A percentile compares a stretch with the other conserved stretches of the same genome.
phyloP scores from a whole-genome alignment of 1,284 basidiomycete species.

The Moniliophthora roreri region DNA sequence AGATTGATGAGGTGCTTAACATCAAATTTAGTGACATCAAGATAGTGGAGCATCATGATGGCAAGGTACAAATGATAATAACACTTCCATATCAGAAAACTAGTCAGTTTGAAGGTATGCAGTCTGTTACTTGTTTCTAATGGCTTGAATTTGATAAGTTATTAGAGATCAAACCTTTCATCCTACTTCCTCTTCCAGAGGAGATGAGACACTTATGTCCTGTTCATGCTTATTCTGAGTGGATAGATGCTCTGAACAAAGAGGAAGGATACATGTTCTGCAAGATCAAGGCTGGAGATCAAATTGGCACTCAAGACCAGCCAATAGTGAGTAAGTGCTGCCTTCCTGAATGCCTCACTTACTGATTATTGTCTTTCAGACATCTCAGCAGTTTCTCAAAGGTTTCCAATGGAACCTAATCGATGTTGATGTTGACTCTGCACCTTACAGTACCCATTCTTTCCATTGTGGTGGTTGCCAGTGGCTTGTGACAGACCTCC shows the following conservation, averaged over 20 bases:
- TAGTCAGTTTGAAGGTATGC: conserved; percentile 20
- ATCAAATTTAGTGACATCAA: conserved; percentile 26
- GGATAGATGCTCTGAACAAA: conserved; percentile 14
- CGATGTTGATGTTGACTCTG: conserved; percentile 28
- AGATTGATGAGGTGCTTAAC: conserved; percentile 31
- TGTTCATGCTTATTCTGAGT: conserved; percentile 18
- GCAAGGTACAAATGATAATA: conserved; percentile 13
- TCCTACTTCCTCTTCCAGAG: conserved; percentile 14
- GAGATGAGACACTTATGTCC: conserved; percentile 21
- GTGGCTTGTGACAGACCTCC: conserved; percentile 23
- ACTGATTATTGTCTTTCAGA: conserved; percentile 13
- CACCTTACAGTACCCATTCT: conserved; percentile 32
- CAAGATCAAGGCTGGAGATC: conserved; percentile 16
- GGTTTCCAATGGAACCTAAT: conserved; percentile 31
- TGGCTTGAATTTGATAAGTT: neutral
- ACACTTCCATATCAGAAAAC: conserved; percentile 28
- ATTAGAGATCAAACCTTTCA: conserved; percentile 22
- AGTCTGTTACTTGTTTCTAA: neutral
- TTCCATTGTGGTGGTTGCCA: conserved; percentile 29
- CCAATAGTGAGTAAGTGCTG: neutral
- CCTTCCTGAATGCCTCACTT: neutral
- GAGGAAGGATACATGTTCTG: conserved; percentile 22
- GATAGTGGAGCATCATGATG: conserved; percentile 3
- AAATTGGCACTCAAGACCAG: neutral
- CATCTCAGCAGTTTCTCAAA: conserved; percentile 29